Base-by-base conservation (phyloP, 345 rosid genomes). In the Boechera retrofracta region DNA sequence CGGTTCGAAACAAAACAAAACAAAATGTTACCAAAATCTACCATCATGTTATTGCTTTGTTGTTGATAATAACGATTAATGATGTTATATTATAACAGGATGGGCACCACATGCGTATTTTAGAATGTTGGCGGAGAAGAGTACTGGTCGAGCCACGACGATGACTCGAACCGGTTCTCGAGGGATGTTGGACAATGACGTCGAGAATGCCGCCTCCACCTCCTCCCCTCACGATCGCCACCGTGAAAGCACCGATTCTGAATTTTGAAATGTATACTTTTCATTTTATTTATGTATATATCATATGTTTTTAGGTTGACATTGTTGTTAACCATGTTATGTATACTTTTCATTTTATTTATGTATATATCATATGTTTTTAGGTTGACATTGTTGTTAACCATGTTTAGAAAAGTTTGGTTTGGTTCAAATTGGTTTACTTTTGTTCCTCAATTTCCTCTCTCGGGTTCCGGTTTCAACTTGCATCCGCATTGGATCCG, bases 71-170 rank as follows among this genome's bases (percentile, higher is more conserved):
- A 67, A 66, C 5, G 33, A 28, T 10, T 38, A 58, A 24, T 26
- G 56, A 28, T 10, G 6, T 7, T 6, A 26, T 21, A 24, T 55
- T 44, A 4, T 56, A 12, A 63, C 57, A 86, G 89, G 87, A 72
- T 88, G 91, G 91, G 88, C 88, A 3, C 91, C 91, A 44, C 84
- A 85, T 73, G 83, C 85, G 6, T 84, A 83, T 75, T 83, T 86
- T 29, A 61, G 78, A 44, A 79, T 73, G 83, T 28, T 86, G 70
- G 83, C 83, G 0, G 88, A 86, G 77, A 74, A 54, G 41, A 73
- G 49, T 26, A 32, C 21, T 7, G 74, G 41, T 18, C 59, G 70
- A 62, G 32, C 67, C 45, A 56, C 82, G 29, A 52, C 75, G 15
- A 48, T 47, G 63, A 39, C 78, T 28, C 45, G 74, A 36, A 59